Evolutionary conservation across 345 rosid species (phyloP), one percentile per base, ranked within the genome.

Genomic region (Aurinia saxatilis): DNA sequence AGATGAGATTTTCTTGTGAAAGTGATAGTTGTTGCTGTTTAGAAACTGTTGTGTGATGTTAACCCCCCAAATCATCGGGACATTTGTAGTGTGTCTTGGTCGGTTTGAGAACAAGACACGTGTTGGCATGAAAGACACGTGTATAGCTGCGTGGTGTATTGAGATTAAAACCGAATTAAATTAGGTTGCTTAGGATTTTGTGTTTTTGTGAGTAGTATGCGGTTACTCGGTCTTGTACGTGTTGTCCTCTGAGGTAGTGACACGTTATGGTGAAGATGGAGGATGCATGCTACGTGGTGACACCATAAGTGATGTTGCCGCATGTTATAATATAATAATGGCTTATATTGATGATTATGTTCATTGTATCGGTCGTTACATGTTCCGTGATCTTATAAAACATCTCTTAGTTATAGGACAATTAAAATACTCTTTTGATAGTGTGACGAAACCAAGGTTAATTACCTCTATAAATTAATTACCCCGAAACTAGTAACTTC

Each of bases 81-180:
- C 56, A 64, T 71, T 65, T 71, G 60, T 71, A 71, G 71, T 42
- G 54, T 44, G 58, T 5, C 66, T 65, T 71, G 75, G 71, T 71
- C 60, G 75, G 57, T n/a, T 19, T 15, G 55, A 44, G 57, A 65
- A 44, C 50, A 25, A 42, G 59, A 45, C 62, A 71, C 75, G 71
- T 71, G 42, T 36, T 17, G 13, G 21, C 10, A 5, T 8, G 27
- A 7, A 10, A 3, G 71, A 50, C 41, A 64, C 57, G 75, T 71
- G 61, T 58, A 10, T 57, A 44, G 66, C 49, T 9, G 52, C 71
- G 75, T 71, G 75, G 33, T 48, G 61, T 13, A 45, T 10, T 34
- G 41, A 57, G 49, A 10, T 57, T 64, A 25, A 71, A 47, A 25
- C 39, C 6, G 10, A 47, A 56, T 36, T 50, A 27, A 35, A 27